Base-by-base conservation (phyloP, 805 yeast species). In the Yamadazyma takamatsuzukensis region DNA sequence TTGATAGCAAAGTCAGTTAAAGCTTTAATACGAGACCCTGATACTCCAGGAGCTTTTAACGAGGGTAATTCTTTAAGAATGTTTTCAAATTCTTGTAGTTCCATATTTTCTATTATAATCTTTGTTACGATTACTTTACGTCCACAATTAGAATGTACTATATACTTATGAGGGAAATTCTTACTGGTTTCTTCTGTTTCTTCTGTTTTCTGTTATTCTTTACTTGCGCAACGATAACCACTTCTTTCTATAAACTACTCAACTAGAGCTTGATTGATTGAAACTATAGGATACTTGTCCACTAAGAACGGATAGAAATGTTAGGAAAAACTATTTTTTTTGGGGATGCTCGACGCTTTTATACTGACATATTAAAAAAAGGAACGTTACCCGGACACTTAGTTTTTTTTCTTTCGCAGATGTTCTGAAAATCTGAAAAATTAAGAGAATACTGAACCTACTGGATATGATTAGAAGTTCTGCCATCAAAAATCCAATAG, bases 1-100 rank as follows among this genome's bases (percentile, higher is more conserved):
- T 73, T 74, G 40, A 80, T 68, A 36, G 96, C 94, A 41, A 84
- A 56, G 36, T 84, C 83, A 28, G 90, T 84, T 53, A 89, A 68
- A 51, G 80, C 80, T 58, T 85, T 85, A 60, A 90, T 93, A 65
- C 96, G 87, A 35, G 95, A 79, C 27, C 97, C 97, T 18, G 97
- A 88, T 33, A 90, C 93, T 40, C 98, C 97, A 10, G 90, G 90
- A 11, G 96, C 76, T 59, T 80, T 82, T 48, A 83, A 61, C 5
- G 73, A 68, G 18, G 73, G 65, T 33, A 76, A 54, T 50, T 74
- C 79, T 43, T 65, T 68, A 37, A 74, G 57, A 19, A 66, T 63
- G 29, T 59, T 42, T 42, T 71, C 76, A 47, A 75, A 74, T 44
- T 71, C 66, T 46, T 67, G 70, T 39, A 61, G 55, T 15, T 52